These are phyloP conservation scores for Angomonas deanei DNA, from an alignment of 208 protist genomes.

Conservation along the genomic window DNA sequence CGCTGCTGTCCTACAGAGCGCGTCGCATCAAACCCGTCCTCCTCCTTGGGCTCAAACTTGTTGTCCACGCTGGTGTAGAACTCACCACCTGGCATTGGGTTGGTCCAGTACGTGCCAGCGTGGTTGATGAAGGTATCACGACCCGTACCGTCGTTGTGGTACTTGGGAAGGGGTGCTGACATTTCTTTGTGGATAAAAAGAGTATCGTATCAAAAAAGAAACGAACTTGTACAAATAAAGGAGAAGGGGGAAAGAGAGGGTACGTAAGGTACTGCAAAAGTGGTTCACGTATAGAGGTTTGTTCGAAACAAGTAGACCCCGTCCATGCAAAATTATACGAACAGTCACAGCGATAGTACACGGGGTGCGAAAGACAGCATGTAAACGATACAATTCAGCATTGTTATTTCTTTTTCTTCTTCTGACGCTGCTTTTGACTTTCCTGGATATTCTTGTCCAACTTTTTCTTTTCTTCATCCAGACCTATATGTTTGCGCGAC, in stretches of 20 bases:
- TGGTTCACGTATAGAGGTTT: too few relatives aligned
- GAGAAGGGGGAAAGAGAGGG: not conserved
- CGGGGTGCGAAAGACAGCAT: too few relatives aligned
- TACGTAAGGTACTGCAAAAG: not conserved
- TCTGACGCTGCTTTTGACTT: slow-evolving; percentile 48
- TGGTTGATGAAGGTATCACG: slow-evolving; percentile 82
- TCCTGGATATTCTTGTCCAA: slow-evolving; percentile 50
- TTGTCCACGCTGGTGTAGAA: slow-evolving; percentile 25
- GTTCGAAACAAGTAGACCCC: too few relatives aligned
- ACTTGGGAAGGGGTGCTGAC: slow-evolving; percentile 21
- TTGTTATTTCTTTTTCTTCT: slow-evolving; percentile 24
- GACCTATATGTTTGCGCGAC: slow-evolving; percentile 61
- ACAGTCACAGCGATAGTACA: too few relatives aligned
- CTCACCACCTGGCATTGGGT: slow-evolving; percentile 58
- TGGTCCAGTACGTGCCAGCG: slow-evolving; percentile 71
- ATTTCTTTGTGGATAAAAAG: slow-evolving; percentile 1
- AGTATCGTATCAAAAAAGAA: not conserved
- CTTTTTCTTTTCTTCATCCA: slow-evolving; percentile 58
- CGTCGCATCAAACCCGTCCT: not conserved
- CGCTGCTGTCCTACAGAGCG: slow-evolving; percentile 2
- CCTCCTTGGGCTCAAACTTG: not conserved
- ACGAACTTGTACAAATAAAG: not conserved
- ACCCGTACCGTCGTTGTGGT: slow-evolving; percentile 55
- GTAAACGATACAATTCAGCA: not conserved
- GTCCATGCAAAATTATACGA: too few relatives aligned